A percentile compares a stretch with the other conserved stretches of the same genome.
Conservation (phyloP, 768 basidiomycete genomes). For the Hypsizygus marmoreus region DNA sequence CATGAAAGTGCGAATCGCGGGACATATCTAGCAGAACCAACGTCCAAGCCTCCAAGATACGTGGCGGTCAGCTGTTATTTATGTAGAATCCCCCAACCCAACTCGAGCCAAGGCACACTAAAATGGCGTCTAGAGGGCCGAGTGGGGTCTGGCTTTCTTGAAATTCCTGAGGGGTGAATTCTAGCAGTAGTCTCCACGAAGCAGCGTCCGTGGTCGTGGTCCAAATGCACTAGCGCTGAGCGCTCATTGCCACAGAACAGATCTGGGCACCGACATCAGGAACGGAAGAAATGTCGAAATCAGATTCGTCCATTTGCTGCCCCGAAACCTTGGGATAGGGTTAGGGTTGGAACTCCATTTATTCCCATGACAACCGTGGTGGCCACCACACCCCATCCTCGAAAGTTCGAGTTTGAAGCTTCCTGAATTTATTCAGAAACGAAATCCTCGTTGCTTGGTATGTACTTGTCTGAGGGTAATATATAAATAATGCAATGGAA, state of each 20-base stretch:
- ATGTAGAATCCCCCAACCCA: background rate
- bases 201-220: too few relatives aligned
- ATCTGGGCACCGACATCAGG: background rate
- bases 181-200: background rate
- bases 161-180: background rate
- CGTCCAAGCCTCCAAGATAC: background rate
- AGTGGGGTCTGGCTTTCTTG: background rate
- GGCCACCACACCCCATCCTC: too few relatives aligned
- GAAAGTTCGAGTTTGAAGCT: too few relatives aligned
- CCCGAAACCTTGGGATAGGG: conserved; percentile 13
- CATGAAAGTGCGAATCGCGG: too few relatives aligned
- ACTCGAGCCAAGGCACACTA: conserved; percentile 4
- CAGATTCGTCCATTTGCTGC: too few relatives aligned
- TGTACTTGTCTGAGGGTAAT: too few relatives aligned
- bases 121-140: conserved; percentile 2
- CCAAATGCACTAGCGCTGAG: background rate
- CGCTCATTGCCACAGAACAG: too few relatives aligned
- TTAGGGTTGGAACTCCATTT: conserved; percentile 10
- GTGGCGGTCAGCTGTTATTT: background rate
- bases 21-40: background rate
- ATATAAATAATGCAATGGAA: too few relatives aligned
- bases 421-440: too few relatives aligned
- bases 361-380: conserved; percentile 5
- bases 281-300: too few relatives aligned
- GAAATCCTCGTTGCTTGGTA: background rate